Percentiles rank a stretch among this genome's conserved stretches.
phyloP scores from a whole-genome alignment of 2,329 filamentous ascomycete genomes.

The Mariannaea elegans region DNA sequence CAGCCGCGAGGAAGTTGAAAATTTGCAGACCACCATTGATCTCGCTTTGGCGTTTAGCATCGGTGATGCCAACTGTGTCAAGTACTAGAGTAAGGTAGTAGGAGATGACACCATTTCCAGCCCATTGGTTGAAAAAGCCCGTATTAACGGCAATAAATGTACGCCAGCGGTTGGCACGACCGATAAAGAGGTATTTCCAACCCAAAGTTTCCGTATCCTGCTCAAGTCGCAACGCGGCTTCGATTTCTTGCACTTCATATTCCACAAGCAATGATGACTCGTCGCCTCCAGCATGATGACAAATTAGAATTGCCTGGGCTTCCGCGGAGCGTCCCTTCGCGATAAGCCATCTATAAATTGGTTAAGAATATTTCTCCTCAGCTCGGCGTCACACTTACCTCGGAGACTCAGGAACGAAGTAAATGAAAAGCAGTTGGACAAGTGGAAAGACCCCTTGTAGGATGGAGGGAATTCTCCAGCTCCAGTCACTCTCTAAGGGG shows the following conservation, averaged over 20 bases:
- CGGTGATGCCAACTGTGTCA: conserved; percentile 47
- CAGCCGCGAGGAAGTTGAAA: conserved; percentile 47
- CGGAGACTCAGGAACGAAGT: neutral
- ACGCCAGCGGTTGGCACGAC: conserved; percentile 16
- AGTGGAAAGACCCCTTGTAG: neutral
- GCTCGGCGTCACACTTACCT: too few species aligned
- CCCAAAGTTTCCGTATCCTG: neutral
- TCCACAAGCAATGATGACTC: neutral
- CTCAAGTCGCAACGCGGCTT: neutral
- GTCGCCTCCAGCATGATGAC: conserved; percentile 6
- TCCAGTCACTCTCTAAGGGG: neutral
- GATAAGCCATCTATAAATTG: too few species aligned
- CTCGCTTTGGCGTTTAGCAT: conserved; percentile 45
- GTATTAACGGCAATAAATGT: conserved; percentile 14
- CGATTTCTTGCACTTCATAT: neutral
- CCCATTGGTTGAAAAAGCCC: conserved; percentile 11
- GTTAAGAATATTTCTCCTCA: too few species aligned
- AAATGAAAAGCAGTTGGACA: neutral
- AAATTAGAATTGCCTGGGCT: neutral
- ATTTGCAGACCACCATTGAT: conserved; percentile 43
- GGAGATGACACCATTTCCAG: neutral
- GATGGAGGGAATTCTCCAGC: conserved; percentile 1
- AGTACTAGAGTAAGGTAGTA: conserved; percentile 50
- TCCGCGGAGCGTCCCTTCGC: neutral
- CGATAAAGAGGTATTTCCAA: conserved; percentile 14